Evolutionary conservation across 176 grass and related monocot species (phyloP).

Genomic region (Oryza rufipogon): DNA sequence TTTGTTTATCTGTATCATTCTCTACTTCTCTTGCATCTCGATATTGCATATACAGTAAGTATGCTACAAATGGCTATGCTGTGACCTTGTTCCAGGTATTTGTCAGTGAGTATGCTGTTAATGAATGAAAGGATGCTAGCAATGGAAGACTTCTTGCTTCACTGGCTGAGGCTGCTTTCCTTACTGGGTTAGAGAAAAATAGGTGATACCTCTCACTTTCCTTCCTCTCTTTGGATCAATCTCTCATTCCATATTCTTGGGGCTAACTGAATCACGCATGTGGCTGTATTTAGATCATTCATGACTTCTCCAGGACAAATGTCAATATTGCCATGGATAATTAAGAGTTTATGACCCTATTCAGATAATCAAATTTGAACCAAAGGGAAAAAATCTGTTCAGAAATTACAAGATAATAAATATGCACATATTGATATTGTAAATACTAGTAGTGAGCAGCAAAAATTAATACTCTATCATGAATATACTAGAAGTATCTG

Average conservation of each 20-base stretch:
- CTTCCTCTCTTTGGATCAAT: background rate
- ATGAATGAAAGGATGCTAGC: constrained; percentile 50
- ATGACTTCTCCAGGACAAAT: background rate
- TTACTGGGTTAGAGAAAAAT: constrained; percentile 65
- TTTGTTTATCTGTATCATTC: too few relatives aligned
- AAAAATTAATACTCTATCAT: background rate
- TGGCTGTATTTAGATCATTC: background rate
- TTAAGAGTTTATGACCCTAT: background rate
- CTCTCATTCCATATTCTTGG: background rate
- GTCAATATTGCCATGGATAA: background rate
- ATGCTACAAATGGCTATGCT: too few relatives aligned
- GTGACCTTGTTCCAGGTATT: constrained; percentile 23
- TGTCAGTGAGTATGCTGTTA: constrained; percentile 68
- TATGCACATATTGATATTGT: background rate
- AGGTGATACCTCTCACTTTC: constrained; percentile 31
- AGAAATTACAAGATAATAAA: background rate
- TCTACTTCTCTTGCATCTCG: background rate
- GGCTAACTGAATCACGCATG: background rate
- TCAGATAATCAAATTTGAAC: too few relatives aligned
- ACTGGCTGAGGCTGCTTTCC: constrained; percentile 61
- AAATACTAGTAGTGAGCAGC: background rate
- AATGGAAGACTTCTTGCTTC: constrained; percentile 61
- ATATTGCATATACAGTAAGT: background rate
- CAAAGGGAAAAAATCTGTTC: background rate
- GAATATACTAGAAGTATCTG: background rate